phyloP scores from a whole-genome alignment of 2,329 filamentous ascomycete genomes.

The Lojkania enalia region DNA sequence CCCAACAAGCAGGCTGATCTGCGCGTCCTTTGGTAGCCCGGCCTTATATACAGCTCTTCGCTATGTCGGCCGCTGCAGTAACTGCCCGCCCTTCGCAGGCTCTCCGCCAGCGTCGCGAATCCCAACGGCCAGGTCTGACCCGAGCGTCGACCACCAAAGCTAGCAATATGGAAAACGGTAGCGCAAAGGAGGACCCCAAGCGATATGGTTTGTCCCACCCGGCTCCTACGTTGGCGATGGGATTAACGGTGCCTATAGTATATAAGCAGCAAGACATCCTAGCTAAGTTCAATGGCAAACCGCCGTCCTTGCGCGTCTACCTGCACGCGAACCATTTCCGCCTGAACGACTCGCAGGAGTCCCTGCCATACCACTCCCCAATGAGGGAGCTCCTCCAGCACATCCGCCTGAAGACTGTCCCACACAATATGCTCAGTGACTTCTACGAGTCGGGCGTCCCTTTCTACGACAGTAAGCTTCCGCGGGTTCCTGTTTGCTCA shows the following conservation, averaged over 20 bases:
- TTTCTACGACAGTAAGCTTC: constrained; percentile 77
- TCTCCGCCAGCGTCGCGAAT: constrained; percentile 48
- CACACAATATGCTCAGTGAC: constrained; percentile 84
- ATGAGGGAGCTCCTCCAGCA: constrained; percentile 84
- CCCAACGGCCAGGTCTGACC: constrained; percentile 46
- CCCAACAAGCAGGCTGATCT: too few species aligned
- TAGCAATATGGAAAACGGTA: constrained; percentile 33
- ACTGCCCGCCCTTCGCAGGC: constrained; percentile 45
- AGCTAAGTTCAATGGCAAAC: constrained; percentile 71
- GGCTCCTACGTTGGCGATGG: constrained; percentile 9
- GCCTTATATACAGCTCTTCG: too few species aligned
- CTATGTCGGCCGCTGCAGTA: constrained; percentile 21
- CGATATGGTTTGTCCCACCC: constrained; percentile 33
- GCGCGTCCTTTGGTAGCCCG: too few species aligned
- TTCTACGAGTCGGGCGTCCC: constrained; percentile 70
- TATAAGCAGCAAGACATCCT: constrained; percentile 73
- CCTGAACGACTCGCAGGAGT: constrained; percentile 88
- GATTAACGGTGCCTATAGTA: constrained; percentile 2
- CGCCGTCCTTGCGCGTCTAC: constrained; percentile 84
- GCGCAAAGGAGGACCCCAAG: constrained; percentile 33
- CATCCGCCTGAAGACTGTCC: constrained; percentile 73
- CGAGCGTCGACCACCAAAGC: constrained; percentile 30
- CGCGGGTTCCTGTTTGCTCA: neutral
- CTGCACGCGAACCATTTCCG: constrained; percentile 80
- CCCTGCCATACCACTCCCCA: constrained; percentile 87